These are phyloP conservation scores for Psilocybe cyanescens DNA, from an alignment of 768 basidiomycete species.

Conservation along the genomic window DNA sequence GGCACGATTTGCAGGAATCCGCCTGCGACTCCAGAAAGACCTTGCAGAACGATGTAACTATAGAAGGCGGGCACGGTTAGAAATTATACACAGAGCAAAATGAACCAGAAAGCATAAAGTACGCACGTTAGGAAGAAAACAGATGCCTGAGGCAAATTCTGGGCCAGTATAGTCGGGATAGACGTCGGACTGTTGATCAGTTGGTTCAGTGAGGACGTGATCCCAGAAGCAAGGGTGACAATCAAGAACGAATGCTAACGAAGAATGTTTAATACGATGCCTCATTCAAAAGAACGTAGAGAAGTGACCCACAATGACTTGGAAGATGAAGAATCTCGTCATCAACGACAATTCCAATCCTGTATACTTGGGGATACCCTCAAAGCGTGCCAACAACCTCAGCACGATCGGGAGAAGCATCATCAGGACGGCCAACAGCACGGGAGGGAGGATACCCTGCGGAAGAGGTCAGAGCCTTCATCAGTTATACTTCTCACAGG, in stretches of 20 bases:
- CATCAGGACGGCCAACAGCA: conserved; percentile 88
- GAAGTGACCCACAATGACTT: conserved; percentile 72
- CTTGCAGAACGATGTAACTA: conserved; percentile 81
- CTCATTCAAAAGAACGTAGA: not conserved
- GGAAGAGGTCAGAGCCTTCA: not conserved
- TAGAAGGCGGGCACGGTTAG: not conserved
- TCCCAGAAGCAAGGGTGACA: conserved; percentile 83
- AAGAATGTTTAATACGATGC: no score
- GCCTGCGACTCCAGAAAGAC: conserved; percentile 76
- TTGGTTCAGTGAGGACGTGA: conserved; percentile 69
- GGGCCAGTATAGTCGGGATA: conserved; percentile 73
- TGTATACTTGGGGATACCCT: conserved; percentile 87
- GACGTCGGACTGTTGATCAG: conserved; percentile 71
- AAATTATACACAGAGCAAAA: not conserved
- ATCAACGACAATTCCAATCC: conserved; percentile 90
- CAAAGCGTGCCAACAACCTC: conserved; percentile 78
- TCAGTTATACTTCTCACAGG: not conserved
- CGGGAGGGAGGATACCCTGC: conserved; percentile 86
- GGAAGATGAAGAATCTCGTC: conserved; percentile 91
- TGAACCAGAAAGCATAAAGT: not conserved
- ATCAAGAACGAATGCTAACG: conserved; percentile 90
- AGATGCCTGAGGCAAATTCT: conserved; percentile 79
- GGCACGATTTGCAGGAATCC: conserved; percentile 81
- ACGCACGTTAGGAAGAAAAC: conserved; percentile 89
- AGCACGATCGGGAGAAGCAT: conserved; percentile 84